Evolutionary conservation across 1,284 basidiomycete genomes (phyloP).

Genomic region (Trametes sp.): DNA sequence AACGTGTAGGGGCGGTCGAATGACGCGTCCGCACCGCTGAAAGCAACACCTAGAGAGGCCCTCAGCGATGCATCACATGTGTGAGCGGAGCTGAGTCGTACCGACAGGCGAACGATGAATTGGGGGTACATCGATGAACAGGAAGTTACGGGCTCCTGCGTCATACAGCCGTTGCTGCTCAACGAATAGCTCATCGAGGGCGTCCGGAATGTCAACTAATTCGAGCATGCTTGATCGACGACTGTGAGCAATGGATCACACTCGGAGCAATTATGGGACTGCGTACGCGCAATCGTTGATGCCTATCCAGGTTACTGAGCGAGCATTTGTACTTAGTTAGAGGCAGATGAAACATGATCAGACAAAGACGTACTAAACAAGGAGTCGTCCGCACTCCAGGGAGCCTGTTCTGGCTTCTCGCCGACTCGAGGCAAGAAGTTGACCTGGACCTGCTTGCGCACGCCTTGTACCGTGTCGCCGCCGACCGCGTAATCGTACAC

Average conservation of each 20-base stretch:
- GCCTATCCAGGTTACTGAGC: slow-evolving; percentile 67
- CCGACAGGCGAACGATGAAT: slow-evolving; percentile 58
- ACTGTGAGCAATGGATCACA: background rate
- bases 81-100: slow-evolving; percentile 30
- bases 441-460: slow-evolving; percentile 48
- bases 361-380: slow-evolving; percentile 52
- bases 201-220: slow-evolving; percentile 16
- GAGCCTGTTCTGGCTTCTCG: slow-evolving; percentile 48
- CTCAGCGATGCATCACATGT: background rate
- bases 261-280: background rate
- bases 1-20: slow-evolving; percentile 32
- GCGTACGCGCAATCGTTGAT: slow-evolving; percentile 69
- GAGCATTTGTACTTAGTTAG: background rate
- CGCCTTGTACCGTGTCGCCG: slow-evolving; percentile 50
- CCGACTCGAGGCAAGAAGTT: slow-evolving; percentile 48
- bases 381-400: slow-evolving; percentile 51
- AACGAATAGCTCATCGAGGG: slow-evolving; percentile 46
- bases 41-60: slow-evolving; percentile 13
- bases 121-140: slow-evolving; percentile 69
- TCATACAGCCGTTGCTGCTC: slow-evolving; percentile 57
- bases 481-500: slow-evolving; percentile 61
- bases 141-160: slow-evolving; percentile 64
- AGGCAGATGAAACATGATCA: background rate
- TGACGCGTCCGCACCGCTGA: slow-evolving; percentile 10
- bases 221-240: slow-evolving; percentile 16